Conservation (phyloP, 345 rosid genomes). For the Heritiera littoralis region DNA sequence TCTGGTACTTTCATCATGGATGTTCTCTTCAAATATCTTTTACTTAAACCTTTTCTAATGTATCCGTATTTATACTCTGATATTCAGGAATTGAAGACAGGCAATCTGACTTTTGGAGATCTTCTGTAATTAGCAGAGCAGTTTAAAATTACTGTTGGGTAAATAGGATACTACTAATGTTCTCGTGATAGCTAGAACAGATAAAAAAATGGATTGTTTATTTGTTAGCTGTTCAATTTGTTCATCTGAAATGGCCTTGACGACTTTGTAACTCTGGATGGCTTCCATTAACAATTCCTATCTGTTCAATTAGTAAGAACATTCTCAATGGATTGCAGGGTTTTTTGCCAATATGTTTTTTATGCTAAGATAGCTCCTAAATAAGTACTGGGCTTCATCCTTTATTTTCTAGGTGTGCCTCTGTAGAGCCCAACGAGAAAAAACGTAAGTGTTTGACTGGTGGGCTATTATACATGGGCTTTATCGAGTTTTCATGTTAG, state of each 20-base stretch:
- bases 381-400: too few species aligned
- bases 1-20: conserved; percentile 11
- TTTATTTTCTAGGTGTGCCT: too few species aligned
- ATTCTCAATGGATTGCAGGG: background rate
- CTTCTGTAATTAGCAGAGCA: background rate
- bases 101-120: background rate
- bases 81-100: background rate
- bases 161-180: background rate
- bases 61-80: background rate
- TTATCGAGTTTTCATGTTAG: too few species aligned
- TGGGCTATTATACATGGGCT: too few species aligned
- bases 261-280: background rate
- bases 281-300: background rate
- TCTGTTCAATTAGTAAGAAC: background rate
- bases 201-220: too few species aligned
- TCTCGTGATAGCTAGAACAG: too few species aligned
- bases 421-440: too few species aligned
- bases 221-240: background rate
- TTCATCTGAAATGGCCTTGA: background rate
- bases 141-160: background rate
- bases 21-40: background rate
- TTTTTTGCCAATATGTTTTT: background rate
- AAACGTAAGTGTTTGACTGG: too few species aligned
- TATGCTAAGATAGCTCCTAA: background rate
- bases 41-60: background rate